These are phyloP conservation scores for Beauveria sp. DNA, from an alignment of 2,329 filamentous ascomycete species.

Conservation along the genomic window DNA sequence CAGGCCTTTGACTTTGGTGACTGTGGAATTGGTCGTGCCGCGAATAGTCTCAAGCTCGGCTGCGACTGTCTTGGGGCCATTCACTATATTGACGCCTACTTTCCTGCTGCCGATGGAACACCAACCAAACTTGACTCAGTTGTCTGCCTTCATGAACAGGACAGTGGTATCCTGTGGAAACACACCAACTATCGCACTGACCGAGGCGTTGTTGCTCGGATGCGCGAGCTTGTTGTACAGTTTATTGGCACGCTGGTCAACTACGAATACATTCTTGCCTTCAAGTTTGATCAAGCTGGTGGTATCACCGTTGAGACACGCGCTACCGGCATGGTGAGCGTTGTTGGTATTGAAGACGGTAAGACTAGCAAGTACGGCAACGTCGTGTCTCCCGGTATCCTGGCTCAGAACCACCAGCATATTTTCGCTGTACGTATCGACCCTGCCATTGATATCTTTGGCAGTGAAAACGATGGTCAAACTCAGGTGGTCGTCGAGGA, in stretches of 20 bases:
- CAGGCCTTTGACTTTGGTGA: slow-evolving; percentile 68
- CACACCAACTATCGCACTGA: slow-evolving; percentile 62
- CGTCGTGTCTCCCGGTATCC: slow-evolving; percentile 54
- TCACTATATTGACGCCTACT: slow-evolving; percentile 52
- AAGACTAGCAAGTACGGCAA: slow-evolving; percentile 48
- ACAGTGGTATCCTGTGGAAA: slow-evolving; percentile 65
- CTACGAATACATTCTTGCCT: slow-evolving; percentile 56
- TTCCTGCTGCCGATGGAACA: slow-evolving; percentile 45
- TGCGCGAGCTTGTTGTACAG: slow-evolving; percentile 58
- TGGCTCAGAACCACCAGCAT: slow-evolving; percentile 65
- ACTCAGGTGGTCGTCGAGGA: slow-evolving; percentile 43
- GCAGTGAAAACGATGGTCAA: slow-evolving; percentile 30
- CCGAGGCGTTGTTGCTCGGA: slow-evolving; percentile 51
- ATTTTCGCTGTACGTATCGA: slow-evolving; percentile 60
- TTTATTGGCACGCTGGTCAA: slow-evolving; percentile 63
- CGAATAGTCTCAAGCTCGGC: slow-evolving; percentile 61
- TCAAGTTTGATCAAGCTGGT: slow-evolving; percentile 53
- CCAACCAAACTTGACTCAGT: slow-evolving; percentile 47
- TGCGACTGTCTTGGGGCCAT: slow-evolving; percentile 66
- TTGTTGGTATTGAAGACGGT: slow-evolving; percentile 51
- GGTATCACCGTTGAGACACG: slow-evolving; percentile 54
- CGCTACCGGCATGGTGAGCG: slow-evolving; percentile 58
- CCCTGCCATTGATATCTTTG: slow-evolving; percentile 47
- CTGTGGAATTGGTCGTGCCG: slow-evolving; percentile 56
- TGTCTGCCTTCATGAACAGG: slow-evolving; percentile 63